Conservation (phyloP, 2,329 filamentous ascomycete species). For the Beauveria australis region DNA sequence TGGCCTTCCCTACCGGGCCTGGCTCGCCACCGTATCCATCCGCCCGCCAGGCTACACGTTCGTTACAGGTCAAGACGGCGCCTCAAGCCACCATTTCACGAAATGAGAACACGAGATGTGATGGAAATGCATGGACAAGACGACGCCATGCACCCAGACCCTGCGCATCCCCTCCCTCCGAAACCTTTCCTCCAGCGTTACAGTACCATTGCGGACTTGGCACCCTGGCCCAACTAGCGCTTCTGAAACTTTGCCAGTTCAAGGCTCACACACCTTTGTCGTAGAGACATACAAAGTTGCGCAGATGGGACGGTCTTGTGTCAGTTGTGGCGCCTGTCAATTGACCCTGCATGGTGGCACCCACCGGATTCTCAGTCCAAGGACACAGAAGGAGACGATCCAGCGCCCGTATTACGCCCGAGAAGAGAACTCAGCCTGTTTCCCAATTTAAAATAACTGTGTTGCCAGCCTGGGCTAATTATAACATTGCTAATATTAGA, state of each 20-base stretch:
- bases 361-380: neutral
- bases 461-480: neutral
- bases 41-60: neutral
- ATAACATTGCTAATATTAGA: no score
- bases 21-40: neutral
- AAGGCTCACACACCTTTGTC: neutral
- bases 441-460: neutral
- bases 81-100: neutral
- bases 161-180: neutral
- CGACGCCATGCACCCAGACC: neutral
- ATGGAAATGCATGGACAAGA: neutral
- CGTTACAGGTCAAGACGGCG: neutral
- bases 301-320: constrained; percentile 2
- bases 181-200: neutral
- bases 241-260: constrained; percentile 3
- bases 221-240: neutral
- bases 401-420: neutral
- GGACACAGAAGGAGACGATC: neutral
- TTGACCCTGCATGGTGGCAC: neutral
- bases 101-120: neutral
- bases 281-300: neutral
- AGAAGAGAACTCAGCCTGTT: neutral
- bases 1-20: no score
- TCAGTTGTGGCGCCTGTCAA: constrained; percentile 9
- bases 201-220: neutral